A percentile compares a stretch with the other conserved stretches of the same genome.
phyloP scores from a whole-genome alignment of 305 asterid genomes.

The Nicotiana rustica region DNA sequence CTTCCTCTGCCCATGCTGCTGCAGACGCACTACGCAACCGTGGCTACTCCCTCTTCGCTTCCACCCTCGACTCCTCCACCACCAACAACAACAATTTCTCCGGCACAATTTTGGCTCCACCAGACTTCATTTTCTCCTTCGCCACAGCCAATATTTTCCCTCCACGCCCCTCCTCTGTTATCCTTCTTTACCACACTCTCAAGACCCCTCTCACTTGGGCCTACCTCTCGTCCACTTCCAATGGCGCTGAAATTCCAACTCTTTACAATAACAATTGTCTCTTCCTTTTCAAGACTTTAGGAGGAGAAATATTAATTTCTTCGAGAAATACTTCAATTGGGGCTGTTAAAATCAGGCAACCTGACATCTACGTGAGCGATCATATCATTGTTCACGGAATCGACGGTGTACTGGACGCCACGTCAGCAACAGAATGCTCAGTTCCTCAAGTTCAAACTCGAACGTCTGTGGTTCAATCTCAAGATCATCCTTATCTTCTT shows the following conservation, averaged over 20 bases:
- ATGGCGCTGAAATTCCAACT: constrained; percentile 57
- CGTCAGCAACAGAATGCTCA: constrained; percentile 55
- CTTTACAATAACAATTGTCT: constrained; percentile 61
- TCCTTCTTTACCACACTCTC: constrained; percentile 69
- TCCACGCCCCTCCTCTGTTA: constrained; percentile 60
- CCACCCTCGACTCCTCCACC: constrained; percentile 53
- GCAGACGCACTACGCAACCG: constrained; percentile 61
- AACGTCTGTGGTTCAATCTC: constrained; percentile 36
- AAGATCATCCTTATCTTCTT: constrained; percentile 47
- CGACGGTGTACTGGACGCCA: constrained; percentile 66
- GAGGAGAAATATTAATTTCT: constrained; percentile 51
- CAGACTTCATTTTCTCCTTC: constrained; percentile 66
- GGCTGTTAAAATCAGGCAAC: constrained; percentile 65
- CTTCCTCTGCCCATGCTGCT: constrained; percentile 61
- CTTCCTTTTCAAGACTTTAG: constrained; percentile 47
- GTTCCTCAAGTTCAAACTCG: constrained; percentile 39
- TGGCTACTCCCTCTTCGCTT: constrained; percentile 69
- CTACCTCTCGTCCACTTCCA: constrained; percentile 47
- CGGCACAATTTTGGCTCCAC: constrained; percentile 67
- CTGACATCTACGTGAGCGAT: constrained; percentile 67
- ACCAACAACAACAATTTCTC: constrained; percentile 53
- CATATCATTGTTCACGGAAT: constrained; percentile 67
- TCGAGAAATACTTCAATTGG: constrained; percentile 48
- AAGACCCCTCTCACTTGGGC: constrained; percentile 61
- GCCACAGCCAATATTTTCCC: constrained; percentile 53